Base-by-base conservation (phyloP, 345 rosid genomes). In the Corymbia maculata region DNA sequence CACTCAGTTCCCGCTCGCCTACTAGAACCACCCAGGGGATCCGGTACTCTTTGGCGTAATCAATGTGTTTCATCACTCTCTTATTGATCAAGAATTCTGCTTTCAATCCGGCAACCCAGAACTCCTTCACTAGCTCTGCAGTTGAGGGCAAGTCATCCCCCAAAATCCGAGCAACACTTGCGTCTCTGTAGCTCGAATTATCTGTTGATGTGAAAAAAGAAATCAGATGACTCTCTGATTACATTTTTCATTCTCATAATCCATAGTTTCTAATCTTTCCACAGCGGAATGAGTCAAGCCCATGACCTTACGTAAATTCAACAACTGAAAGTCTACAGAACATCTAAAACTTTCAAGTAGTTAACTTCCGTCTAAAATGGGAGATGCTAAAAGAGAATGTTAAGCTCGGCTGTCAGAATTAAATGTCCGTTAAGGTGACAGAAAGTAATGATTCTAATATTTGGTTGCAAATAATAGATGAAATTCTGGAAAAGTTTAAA, bases 11-110 rank as follows among this genome's bases (percentile, higher is more conserved):
- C 51, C 89, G 91, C 21, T 95, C 97, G 6, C 98, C 97, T 13
- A 96, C 94, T 1, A 96, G 91, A 17, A 96, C 94, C 97, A 94
- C 92, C 95, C 94, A 96, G 1, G 95, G 97, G 86, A 95, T 91
- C 82, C 59, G 92, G 3, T 94, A 94, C 24, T 92, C 93, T 85
- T 86, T 92, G 26, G 96, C 97, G 13, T 94, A 91, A 24, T 92
- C 94, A 1, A 95, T 92, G 90, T 93, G 97, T 91, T 96, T 96
- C 88, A 59, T 90, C n/a, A 93, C 91, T 88, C 96, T 95, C 87
- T 95, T 95, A 86, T 91, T 93, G 45, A 97, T 95, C 47, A 91
- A 85, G 88, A 89, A 97, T 91, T 96, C 98, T 87, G 99, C 96
- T 86, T 95, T 96, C 89, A 96, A 64, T 68, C 92, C 91, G 12